Evolutionary conservation across 1,284 basidiomycete species (phyloP), one percentile per base, ranked within the genome.

Genomic region (Leucoagaricus sp.): DNA sequence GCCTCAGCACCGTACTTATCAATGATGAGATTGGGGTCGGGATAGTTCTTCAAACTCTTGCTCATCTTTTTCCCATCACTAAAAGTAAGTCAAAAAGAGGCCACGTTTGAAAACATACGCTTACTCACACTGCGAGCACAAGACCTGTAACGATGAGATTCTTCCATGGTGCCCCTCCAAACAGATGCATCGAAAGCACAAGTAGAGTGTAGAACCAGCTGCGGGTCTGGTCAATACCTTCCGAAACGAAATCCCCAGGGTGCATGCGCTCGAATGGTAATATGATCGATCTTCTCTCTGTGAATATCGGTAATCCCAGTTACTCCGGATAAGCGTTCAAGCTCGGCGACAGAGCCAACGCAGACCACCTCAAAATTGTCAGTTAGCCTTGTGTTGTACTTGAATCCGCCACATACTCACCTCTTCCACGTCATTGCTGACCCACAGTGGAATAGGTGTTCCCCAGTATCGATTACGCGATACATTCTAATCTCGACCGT

Each of bases 1-100:
- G 96, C 94, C 69, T 99, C 97, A 34, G 96, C 97, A 58, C 97
- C 96, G 73, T 94, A 98, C 66, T 86, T 86, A 69, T 96, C 82
- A 62, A 99, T 89, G 71, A 99, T 84, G 58, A 94, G 66, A 70
- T 88, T 93, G 7, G 97, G 97, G 72, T 99, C 96, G n/a, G 97
- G 96, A 74, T 96, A 99, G 76, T 99, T 99, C 71, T 90, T 90
- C 62, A 97, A 75, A 74, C 93, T 96, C 79, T 99, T 99, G 78
- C 93, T 95, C 97, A 99, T 99, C 80, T 99, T 99, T 82, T 97
- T 98, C 54, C 97, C 97, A 68, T 99, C 96, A 7, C 91, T 93
- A 57, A 15, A 54, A 33, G 17, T n/a, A 23, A n/a, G 17, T 57
- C 31, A 50, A 41, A 13, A 54, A 50, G 60, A 51, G 49, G 9